Base-by-base conservation (phyloP, 257 asterid species). In the Primulina eburnea region DNA sequence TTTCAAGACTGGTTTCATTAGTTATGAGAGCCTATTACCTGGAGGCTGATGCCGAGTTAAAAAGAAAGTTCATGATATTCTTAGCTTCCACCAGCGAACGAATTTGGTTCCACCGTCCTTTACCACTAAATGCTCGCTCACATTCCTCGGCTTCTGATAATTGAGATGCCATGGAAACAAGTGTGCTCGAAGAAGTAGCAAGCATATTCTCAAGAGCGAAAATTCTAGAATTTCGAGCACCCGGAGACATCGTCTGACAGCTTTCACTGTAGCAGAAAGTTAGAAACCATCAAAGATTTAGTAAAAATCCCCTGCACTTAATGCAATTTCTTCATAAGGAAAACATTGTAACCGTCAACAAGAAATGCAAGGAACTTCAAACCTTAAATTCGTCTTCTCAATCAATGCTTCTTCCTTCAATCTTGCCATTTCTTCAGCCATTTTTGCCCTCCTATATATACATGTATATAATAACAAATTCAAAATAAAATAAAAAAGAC, bases 91-190 rank as follows among this genome's bases (percentile, higher is more conserved):
- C 84, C 55, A 94, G 85, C 70, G 96, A 79, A 60, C 95, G 91
- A 58, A 94, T 89, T 80, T 91, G 97, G 77, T 86, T 91, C 99
- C 97, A 94, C 76, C 99, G 81, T 62, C 96, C 99, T 76, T 89
- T 79, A 60, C 97, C 97, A 81, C 95, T 86, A 78, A 88, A 90
- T 69, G 97, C 86, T 14, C 97, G 87, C 65, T 91, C 99, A 64
- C 97, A 90, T 84, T 94, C 99, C 82, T 88, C 97, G 18, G 96
- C 99, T 81, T 94, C 99, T 52, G 99, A 94, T 67, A 94, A 82
- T 53, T 94, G 99, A 57, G 99, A 88, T 55, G 93, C 96, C 99
- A 94, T 88, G 71, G 99, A 82, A 81, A 94, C 92, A 70, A 94
- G 92, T 55, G 95, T 67, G 59, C 93, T 89, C 60, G 99, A 89